Conservation (phyloP, 192 early-diverging fungal genomes). For the Linderina pennispora region DNA sequence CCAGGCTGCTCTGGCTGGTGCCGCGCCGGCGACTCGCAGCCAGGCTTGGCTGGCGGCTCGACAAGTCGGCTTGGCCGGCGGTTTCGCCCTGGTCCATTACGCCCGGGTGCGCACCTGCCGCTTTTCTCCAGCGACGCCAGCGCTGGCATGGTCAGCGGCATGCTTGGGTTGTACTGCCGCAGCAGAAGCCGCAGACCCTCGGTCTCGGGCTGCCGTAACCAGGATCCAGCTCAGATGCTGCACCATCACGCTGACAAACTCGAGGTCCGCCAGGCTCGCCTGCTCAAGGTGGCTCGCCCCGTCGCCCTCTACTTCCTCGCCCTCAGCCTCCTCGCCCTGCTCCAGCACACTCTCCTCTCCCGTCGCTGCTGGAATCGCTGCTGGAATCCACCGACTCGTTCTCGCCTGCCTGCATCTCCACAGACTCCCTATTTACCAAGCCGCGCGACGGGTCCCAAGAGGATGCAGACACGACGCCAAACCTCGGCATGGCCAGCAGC, state of each 20-base stretch:
- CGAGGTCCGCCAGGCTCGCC: constrained; percentile 35
- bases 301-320: background rate
- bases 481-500: constrained; percentile 60
- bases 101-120: background rate
- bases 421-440: no score
- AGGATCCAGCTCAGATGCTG: constrained; percentile 96
- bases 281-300: background rate
- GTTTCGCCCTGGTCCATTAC: background rate
- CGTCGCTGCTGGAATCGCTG: no score
- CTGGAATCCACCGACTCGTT: no score
- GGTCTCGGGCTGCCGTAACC: constrained; percentile 90
- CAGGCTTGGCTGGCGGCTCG: background rate
- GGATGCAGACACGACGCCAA: constrained; percentile 8
- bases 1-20: background rate
- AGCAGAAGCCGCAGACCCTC: constrained; percentile 72
- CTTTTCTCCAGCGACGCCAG: constrained; percentile 11
- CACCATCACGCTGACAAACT: constrained; percentile 96
- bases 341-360: no score
- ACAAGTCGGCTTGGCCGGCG: background rate
- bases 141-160: constrained; percentile 26
- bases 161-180: constrained; percentile 61
- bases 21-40: background rate
- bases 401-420: no score
- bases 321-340: background rate
- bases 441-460: no score